phyloP scores from a whole-genome alignment of 2,329 filamentous ascomycete species.

The Penicillium paneum region DNA sequence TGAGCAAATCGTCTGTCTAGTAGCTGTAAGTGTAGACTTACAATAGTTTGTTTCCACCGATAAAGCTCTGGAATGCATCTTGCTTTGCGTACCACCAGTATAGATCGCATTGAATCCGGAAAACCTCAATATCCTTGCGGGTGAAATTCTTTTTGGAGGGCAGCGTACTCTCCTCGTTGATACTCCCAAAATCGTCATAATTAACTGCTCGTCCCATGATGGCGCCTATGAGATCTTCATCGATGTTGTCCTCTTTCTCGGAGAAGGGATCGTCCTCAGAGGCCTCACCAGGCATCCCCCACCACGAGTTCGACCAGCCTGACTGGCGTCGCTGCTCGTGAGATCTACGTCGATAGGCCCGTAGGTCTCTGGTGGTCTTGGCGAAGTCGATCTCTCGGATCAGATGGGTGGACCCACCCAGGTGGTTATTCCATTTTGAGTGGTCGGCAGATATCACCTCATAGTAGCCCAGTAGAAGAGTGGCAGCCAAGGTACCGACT shows the following conservation, averaged over 20 bases:
- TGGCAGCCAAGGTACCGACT: slow-evolving; percentile 81
- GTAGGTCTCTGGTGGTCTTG: slow-evolving; percentile 67
- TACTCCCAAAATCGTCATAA: slow-evolving; percentile 57
- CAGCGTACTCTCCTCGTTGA: slow-evolving; percentile 35
- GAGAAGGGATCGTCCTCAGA: slow-evolving; percentile 44
- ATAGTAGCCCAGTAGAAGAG: slow-evolving; percentile 81
- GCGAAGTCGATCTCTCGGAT: slow-evolving; percentile 78
- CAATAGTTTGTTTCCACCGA: slow-evolving; percentile 83
- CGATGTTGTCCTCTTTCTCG: slow-evolving; percentile 48
- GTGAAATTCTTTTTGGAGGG: slow-evolving; percentile 38
- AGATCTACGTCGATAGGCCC: slow-evolving; percentile 58
- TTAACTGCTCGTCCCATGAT: slow-evolving; percentile 57
- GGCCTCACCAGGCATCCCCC: slow-evolving; percentile 29
- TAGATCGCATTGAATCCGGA: slow-evolving; percentile 77
- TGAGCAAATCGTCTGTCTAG: slow-evolving; percentile 23
- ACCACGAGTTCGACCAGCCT: slow-evolving; percentile 22
- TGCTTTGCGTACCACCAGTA: slow-evolving; percentile 98
- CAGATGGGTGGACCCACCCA: slow-evolving; percentile 78
- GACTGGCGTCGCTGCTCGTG: slow-evolving; percentile 31
- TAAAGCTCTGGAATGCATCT: slow-evolving; percentile 84
- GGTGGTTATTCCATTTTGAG: slow-evolving; percentile 90
- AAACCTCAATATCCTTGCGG: slow-evolving; percentile 68
- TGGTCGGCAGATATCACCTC: slow-evolving; percentile 95
- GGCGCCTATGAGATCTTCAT: slow-evolving; percentile 56
- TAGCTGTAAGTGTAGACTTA: slow-evolving; percentile 50